Evolutionary conservation across 2,329 filamentous ascomycete species (phyloP), one percentile per base, ranked within the genome.

Genomic region (Beauveria pseudobassiana): DNA sequence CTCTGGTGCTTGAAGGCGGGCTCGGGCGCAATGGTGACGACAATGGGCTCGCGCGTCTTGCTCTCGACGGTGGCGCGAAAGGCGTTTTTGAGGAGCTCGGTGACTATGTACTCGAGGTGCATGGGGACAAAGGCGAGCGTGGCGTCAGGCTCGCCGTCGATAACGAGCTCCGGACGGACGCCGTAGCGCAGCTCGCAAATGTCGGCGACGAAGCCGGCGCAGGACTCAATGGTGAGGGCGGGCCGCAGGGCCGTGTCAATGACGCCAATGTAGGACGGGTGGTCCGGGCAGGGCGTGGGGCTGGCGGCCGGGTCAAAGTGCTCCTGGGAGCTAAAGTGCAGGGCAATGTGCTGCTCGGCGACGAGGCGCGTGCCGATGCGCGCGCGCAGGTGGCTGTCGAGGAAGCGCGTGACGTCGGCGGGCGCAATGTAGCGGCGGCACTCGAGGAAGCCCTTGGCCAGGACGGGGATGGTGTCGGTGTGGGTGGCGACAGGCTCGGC

Each of bases 131-230:
- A 95, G 22, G 93, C 92, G 71, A 99, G 96, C 0, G 87, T 88
- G n/a, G 93, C 91, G 57, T 89, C 87, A 0, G 89, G 87, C 72
- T 96, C 88, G 65, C 95, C 95, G 66, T 93, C 89, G 69, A 99
- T 88, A 52, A 87, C 77, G 69, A 96, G 82, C 2, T 82, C 83
- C 0, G 95, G 95, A 0, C 95, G 85, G 1, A 96, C 86, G 57
- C 95, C 95, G 71, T 99, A 99, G 64, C 95, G 93, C 42, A 97
- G 82, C 78, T 98, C 95, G 77, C 93, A 98, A 64, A 98, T 96
- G 70, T 98, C 95, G 45, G 90, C 91, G 0, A 99, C 95, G 64
- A 95, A 96, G 63, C 88, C 87, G 58, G 93, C 93, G 75, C 93
- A 98, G 7, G 85, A 84, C 67, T 93, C 87, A 49, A 98, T 85